Conservation (phyloP, 2,329 filamentous ascomycete genomes). For the Aspergillus fischeri region DNA sequence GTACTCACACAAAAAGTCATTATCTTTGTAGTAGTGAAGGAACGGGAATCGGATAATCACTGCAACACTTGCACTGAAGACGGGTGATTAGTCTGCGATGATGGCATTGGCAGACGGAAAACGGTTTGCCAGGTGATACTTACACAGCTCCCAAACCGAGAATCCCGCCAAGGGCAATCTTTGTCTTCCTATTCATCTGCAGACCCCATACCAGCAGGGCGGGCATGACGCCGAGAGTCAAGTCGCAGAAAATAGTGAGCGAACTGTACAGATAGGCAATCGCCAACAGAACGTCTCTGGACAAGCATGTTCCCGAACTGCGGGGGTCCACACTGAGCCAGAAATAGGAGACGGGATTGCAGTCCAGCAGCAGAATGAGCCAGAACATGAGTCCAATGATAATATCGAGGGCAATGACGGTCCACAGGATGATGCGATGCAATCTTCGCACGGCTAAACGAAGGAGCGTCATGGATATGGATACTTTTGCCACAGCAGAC, state of each 20-base stretch:
- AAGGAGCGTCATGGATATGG: constrained; percentile 50
- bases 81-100: background rate
- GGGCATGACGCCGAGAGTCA: constrained; percentile 50
- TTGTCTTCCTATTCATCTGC: constrained; percentile 51
- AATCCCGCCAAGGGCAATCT: constrained; percentile 48
- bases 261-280: constrained; percentile 51
- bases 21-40: constrained; percentile 12
- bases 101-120: background rate
- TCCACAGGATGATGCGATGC: constrained; percentile 43
- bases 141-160: constrained; percentile 51
- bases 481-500: constrained; percentile 46
- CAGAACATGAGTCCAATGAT: constrained; percentile 45
- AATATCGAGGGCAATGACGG: constrained; percentile 40
- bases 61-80: constrained; percentile 21
- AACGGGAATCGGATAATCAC: constrained; percentile 21
- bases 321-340: constrained; percentile 36
- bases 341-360: constrained; percentile 46
- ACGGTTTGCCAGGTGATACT: constrained; percentile 10
- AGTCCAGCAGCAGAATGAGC: constrained; percentile 50
- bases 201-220: constrained; percentile 53
- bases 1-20: constrained; percentile 24
- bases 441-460: constrained; percentile 42
- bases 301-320: constrained; percentile 39
- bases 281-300: constrained; percentile 44
- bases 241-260: constrained; percentile 39